Evolutionary conservation across 108 stramenopile genomes (phyloP).

Genomic region (Nitzschia inconspicua): DNA sequence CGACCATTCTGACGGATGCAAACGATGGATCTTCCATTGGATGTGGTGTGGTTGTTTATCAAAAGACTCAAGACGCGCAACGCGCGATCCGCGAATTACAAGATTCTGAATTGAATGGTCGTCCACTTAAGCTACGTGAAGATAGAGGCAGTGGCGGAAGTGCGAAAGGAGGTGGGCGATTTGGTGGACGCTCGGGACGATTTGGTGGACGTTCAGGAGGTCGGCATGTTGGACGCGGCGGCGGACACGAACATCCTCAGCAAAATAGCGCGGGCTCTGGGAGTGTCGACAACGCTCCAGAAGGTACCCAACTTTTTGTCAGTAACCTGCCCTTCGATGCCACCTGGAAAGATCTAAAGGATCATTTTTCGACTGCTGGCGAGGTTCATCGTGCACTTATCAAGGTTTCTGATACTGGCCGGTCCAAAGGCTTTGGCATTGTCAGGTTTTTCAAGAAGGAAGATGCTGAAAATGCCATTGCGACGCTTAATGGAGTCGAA

Average conservation of each 20-base stretch:
- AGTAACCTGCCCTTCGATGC: conserved; percentile 82
- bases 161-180: conserved; percentile 32
- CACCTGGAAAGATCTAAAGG: conserved; percentile 85
- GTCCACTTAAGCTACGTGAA: conserved; percentile 85
- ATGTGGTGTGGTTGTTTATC: conserved; percentile 92
- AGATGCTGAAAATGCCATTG: conserved; percentile 85
- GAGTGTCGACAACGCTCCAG: neutral
- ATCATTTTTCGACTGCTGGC: conserved; percentile 77
- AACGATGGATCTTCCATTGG: conserved; percentile 83
- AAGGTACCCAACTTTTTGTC: conserved; percentile 66
- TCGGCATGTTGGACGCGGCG: conserved; percentile 17
- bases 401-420: conserved; percentile 46
- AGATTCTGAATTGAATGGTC: conserved; percentile 73
- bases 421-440: conserved; percentile 84
- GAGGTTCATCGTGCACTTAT: conserved; percentile 81
- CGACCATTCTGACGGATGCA: conserved; percentile 75
- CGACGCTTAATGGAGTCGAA: conserved; percentile 69
- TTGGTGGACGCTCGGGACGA: conserved; percentile 27
- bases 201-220: conserved; percentile 28
- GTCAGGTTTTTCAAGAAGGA: conserved; percentile 75
- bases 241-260: conserved; percentile 5
- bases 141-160: conserved; percentile 61
- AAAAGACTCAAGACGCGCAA: conserved; percentile 80
- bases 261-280: conserved; percentile 2
- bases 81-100: conserved; percentile 86